These are phyloP conservation scores for Penicillium argentinense DNA, from an alignment of 495 filamentous ascomycete species.

Conservation along the genomic window DNA sequence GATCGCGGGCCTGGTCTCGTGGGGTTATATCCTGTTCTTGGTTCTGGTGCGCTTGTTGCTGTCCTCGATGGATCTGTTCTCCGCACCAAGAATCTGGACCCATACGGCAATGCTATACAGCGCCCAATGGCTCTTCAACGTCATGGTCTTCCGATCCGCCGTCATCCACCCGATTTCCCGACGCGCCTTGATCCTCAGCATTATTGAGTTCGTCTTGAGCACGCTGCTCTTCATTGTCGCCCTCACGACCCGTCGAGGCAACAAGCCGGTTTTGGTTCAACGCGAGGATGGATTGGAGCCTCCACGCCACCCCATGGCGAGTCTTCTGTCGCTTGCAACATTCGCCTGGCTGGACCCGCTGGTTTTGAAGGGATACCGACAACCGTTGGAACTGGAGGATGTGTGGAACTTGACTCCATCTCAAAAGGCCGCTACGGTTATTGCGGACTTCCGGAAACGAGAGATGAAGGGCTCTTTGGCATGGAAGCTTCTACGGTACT, in stretches of 20 bases:
- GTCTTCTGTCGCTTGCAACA: slow-evolving; percentile 80
- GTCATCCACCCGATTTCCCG: slow-evolving; percentile 69
- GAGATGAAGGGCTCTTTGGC: slow-evolving; percentile 82
- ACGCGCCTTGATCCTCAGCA: slow-evolving; percentile 58
- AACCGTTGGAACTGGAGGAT: slow-evolving; percentile 75
- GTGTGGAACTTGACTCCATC: slow-evolving; percentile 90
- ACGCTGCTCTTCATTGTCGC: slow-evolving; percentile 72
- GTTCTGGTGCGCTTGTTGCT: slow-evolving; percentile 70
- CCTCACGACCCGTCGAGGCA: slow-evolving; percentile 83
- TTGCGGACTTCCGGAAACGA: slow-evolving; percentile 79
- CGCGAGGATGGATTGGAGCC: slow-evolving; percentile 86
- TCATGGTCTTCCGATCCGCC: slow-evolving; percentile 79
- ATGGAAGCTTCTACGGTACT: slow-evolving; percentile 80
- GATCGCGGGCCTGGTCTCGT: slow-evolving; percentile 63
- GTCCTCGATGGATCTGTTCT: slow-evolving; percentile 60
- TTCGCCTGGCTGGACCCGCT: slow-evolving; percentile 91
- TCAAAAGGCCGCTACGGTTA: slow-evolving; percentile 78
- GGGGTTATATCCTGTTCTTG: slow-evolving; percentile 81
- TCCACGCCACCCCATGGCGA: slow-evolving; percentile 79
- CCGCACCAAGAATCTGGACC: slow-evolving; percentile 79
- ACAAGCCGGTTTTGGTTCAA: slow-evolving; percentile 82
- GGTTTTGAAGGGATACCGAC: slow-evolving; percentile 86
- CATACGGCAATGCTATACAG: slow-evolving; percentile 88
- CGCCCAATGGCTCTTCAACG: slow-evolving; percentile 74
- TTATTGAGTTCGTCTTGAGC: slow-evolving; percentile 70